Conservation (phyloP, 805 yeast species). For the Pichia nanzhaoensis region DNA sequence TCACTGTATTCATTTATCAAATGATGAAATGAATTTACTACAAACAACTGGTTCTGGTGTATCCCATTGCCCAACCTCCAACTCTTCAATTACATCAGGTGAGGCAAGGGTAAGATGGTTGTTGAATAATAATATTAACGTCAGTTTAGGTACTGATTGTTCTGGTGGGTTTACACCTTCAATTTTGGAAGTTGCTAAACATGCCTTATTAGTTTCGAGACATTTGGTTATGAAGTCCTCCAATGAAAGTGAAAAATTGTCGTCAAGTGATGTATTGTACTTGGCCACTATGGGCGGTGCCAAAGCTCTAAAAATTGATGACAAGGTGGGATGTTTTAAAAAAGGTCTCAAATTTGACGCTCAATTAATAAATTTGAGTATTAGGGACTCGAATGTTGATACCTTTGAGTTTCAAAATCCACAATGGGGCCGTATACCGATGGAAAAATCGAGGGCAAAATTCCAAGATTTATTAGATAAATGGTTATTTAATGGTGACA, state of each 20-base stretch:
- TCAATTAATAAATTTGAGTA: slow-evolving; percentile 62
- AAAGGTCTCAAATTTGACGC: slow-evolving; percentile 80
- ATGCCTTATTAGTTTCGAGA: slow-evolving; percentile 65
- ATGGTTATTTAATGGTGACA: slow-evolving; percentile 94
- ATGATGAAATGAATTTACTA: slow-evolving; percentile 56
- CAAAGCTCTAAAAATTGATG: slow-evolving; percentile 51
- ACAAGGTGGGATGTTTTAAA: slow-evolving; percentile 60
- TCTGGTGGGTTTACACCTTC: slow-evolving; percentile 73
- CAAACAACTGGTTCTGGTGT: slow-evolving; percentile 56
- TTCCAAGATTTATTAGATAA: slow-evolving; percentile 62
- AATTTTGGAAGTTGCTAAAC: slow-evolving; percentile 58
- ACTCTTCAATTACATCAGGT: slow-evolving; percentile 83
- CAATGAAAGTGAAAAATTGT: slow-evolving; percentile 41
- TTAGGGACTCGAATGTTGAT: slow-evolving; percentile 57
- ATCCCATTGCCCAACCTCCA: slow-evolving; percentile 91
- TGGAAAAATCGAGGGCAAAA: slow-evolving; percentile 22
- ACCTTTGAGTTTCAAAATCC: slow-evolving; percentile 71
- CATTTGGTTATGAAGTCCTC: slow-evolving; percentile 55
- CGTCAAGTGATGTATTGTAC: slow-evolving; percentile 65
- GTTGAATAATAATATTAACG: slow-evolving; percentile 59
- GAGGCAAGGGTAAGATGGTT: slow-evolving; percentile 76
- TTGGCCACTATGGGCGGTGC: slow-evolving; percentile 93
- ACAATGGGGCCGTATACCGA: slow-evolving; percentile 19
- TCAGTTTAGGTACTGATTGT: slow-evolving; percentile 75
- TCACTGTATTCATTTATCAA: slow-evolving; percentile 75